Conservation (phyloP, 805 yeast species). For the Candida succiphila region DNA sequence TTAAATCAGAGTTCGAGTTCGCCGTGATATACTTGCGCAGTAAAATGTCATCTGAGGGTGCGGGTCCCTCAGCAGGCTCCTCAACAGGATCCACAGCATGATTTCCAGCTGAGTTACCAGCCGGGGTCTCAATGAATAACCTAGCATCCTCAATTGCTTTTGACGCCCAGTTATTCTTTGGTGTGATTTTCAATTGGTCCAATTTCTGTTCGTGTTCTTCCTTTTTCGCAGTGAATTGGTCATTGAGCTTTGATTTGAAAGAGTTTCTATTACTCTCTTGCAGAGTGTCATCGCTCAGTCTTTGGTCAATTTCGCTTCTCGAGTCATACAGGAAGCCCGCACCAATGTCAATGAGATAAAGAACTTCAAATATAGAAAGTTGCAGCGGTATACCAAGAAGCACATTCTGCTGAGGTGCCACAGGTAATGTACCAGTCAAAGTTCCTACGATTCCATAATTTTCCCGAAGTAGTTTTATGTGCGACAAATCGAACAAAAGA, state of each 20-base stretch:
- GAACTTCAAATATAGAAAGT: constrained; percentile 61
- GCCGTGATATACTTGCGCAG: not conserved
- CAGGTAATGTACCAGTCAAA: constrained; percentile 72
- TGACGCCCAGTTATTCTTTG: not conserved
- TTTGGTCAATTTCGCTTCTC: constrained; percentile 2
- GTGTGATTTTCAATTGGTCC: not conserved
- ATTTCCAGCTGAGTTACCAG: not conserved
- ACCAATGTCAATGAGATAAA: constrained; percentile 41
- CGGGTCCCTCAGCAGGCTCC: not conserved
- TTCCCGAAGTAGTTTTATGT: constrained; percentile 43
- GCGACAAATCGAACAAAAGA: constrained; percentile 48
- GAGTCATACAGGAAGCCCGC: constrained; percentile 8
- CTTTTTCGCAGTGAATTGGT: constrained; percentile 3
- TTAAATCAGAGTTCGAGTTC: no score
- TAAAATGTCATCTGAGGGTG: not conserved
- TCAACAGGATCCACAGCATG: not conserved
- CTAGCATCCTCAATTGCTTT: not conserved
- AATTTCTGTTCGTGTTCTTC: constrained; percentile 4
- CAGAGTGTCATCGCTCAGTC: not conserved
- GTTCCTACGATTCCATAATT: constrained; percentile 62
- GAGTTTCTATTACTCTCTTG: not conserved
- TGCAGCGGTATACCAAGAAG: constrained; percentile 78
- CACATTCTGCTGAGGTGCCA: constrained; percentile 90
- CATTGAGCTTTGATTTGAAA: not conserved
- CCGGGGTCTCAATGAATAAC: not conserved